Evolutionary conservation across 768 basidiomycete species (phyloP), one percentile per base, ranked within the genome.

Genomic region (Pleurotus tuoliensis): DNA sequence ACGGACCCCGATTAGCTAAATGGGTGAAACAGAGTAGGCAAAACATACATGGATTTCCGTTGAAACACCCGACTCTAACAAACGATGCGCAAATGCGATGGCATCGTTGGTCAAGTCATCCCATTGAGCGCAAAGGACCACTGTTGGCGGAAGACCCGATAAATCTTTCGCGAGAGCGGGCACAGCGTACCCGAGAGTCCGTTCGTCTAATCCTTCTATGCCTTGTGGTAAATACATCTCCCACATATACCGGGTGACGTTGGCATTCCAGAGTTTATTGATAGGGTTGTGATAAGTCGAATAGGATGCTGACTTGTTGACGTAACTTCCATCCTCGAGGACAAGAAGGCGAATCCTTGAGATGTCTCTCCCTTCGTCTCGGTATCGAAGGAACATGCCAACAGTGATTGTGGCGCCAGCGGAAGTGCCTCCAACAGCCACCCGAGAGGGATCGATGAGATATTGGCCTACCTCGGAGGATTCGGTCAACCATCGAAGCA

Each of bases 51-150:
- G 54, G 44, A 55, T 55, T 47, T 55, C 54, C 27, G 54, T 55
- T 24, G 54, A 15, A 45, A 55, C 54, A 15, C 54, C 54, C 25
- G 43, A 45, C 43, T 55, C 54, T 20, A 55, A 44, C 27, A 55
- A 16, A 47, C 54, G 54, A 25, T 55, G 27, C 7, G 54, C 54
- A 44, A 55, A 55, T 30, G 54, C 54, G 45, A 55, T 55, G 16
- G 43, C 54, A 55, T 55, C 54, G 54, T 55, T 55, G 13, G 54
- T 55, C 27, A 55, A 47, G 25, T 55, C 45, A 46, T 55, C 54
- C 54, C 54, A 55, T 47, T 55, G 54, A 20, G 54, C 54, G 54
- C 24, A 45, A 25, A 55, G 54, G n/a, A 55, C 54, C 54, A 55
- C 34, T 16, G 54, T 55, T 16, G 41, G 45, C 43, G 54, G 54